phyloP scores from a whole-genome alignment of 768 basidiomycete genomes.

The Russula earlei region DNA sequence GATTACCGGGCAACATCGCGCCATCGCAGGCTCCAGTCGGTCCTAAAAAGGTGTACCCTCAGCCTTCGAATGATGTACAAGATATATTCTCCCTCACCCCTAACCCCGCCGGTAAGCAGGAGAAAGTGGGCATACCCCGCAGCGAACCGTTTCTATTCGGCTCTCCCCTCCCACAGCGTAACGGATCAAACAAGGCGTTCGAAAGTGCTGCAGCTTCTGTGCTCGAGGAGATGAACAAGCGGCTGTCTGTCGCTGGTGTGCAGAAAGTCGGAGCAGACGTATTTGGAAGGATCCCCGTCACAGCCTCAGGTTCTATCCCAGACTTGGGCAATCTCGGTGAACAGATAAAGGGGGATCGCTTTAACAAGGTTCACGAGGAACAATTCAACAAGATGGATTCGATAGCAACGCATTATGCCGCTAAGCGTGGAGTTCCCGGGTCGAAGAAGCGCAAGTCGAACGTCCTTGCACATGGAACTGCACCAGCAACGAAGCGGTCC shows the following conservation, averaged over 20 bases:
- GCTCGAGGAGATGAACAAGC: conserved; percentile 74
- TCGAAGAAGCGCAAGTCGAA: conserved; percentile 44
- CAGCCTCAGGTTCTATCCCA: not conserved
- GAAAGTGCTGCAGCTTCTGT: conserved; percentile 56
- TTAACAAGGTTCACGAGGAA: conserved; percentile 53
- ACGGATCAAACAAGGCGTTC: conserved; percentile 58
- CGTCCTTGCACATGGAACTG: conserved; percentile 33
- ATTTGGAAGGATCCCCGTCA: conserved; percentile 28
- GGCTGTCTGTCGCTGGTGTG: conserved; percentile 50
- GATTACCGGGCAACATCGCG: conserved; percentile 28
- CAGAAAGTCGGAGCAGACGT: conserved; percentile 38
- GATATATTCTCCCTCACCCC: conserved; percentile 37
- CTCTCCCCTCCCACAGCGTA: conserved; percentile 58
- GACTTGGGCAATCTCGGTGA: conserved; percentile 2
- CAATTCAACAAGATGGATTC: conserved; percentile 74
- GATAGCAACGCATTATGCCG: conserved; percentile 47
- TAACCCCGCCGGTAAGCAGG: conserved; percentile 14
- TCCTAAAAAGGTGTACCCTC: conserved; percentile 25
- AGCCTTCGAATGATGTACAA: conserved; percentile 26
- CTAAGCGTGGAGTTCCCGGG: conserved; percentile 26
- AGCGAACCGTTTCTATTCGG: conserved; percentile 65
- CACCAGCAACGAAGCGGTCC: conserved; percentile 22
- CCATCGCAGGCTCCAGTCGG: conserved; percentile 20
- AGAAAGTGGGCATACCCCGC: conserved; percentile 22
- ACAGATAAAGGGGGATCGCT: conserved; percentile 24